Conservation (phyloP, 208 protist species). For the Phytomonas francai region DNA sequence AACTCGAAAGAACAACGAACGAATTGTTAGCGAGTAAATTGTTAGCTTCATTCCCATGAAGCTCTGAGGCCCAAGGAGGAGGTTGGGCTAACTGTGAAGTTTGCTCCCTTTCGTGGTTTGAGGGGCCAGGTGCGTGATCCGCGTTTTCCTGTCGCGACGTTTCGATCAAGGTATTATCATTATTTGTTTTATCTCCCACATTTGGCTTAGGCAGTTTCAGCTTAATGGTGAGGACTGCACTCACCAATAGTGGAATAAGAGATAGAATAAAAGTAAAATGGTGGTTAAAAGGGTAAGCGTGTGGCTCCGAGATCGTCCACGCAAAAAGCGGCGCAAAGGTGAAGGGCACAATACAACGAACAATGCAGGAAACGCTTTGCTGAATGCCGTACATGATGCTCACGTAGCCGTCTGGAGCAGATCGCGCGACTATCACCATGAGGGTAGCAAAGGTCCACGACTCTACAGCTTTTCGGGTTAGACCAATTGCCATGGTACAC, state of each 20-base stretch:
- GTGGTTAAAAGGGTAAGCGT: constrained; percentile 65
- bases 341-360: constrained; percentile 53
- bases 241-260: constrained; percentile 34
- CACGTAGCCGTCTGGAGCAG: constrained; percentile 41
- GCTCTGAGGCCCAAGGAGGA: background rate
- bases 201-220: background rate
- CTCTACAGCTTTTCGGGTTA: constrained; percentile 42
- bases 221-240: constrained; percentile 11
- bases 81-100: background rate
- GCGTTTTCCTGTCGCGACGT: background rate
- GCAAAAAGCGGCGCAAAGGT: constrained; percentile 66
- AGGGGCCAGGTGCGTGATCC: background rate
- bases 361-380: constrained; percentile 55
- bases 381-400: constrained; percentile 73
- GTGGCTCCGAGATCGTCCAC: constrained; percentile 45
- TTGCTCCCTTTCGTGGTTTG: background rate
- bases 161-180: background rate
- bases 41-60: background rate
- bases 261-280: constrained; percentile 54
- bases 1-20: constrained; percentile 34
- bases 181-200: background rate
- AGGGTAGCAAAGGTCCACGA: constrained; percentile 57
- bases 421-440: constrained; percentile 52
- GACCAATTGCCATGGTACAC: constrained; percentile 30
- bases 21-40: constrained; percentile 29